Evolutionary conservation across 495 filamentous ascomycete genomes (phyloP), one percentile per base, ranked within the genome.

Genomic region (Xylaria flabelliformis): DNA sequence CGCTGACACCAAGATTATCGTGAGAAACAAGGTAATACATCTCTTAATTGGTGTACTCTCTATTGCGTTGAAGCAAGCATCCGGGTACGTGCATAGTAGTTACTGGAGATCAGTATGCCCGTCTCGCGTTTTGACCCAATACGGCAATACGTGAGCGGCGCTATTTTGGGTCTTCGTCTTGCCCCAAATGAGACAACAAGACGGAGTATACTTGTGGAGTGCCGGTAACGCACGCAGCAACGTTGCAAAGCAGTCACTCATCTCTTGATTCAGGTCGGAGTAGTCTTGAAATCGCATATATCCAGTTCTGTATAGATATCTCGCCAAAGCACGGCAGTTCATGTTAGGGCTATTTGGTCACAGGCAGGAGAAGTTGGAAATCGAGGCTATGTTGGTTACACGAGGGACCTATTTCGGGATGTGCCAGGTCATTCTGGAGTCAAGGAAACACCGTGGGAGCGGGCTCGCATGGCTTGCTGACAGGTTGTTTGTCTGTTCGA

Each of bases 1-100:
- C 56, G 65, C 65, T 67, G 65, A 67, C 65, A 67, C 34, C 36
- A 51, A 51, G 65, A 56, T 19, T 5, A 51, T 56, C 50, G 50
- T 41, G 34, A 55, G 64, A 34, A 3, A 26, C 17, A 26, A 36
- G 46, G 64, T 67, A 44, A 29, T 50, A 41, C 34, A 26, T 26
- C 0, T 55, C 65, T 50, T 21, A 56, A 67, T 55, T 29, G 32
- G 50, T 29, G 36, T 36, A 36, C 12, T 32, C 32, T 32, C 17
- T 12, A 29, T 13, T 61, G 61, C 29, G 44, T 42, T 24, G 36
- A 64, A n/a, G 44, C 61, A 44, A 24, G 39, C 61, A 64, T 42
- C 39, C 39, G 7, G 59, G 36, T 6, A 63, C 56, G 56, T 29
- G 26, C 26, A 29, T 29, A 29, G 26, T 61, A 39, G 34, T 39